These are phyloP conservation scores for Pseudozyma tsukubaensis DNA, from an alignment of 1,284 basidiomycete species.

Conservation along the genomic window DNA sequence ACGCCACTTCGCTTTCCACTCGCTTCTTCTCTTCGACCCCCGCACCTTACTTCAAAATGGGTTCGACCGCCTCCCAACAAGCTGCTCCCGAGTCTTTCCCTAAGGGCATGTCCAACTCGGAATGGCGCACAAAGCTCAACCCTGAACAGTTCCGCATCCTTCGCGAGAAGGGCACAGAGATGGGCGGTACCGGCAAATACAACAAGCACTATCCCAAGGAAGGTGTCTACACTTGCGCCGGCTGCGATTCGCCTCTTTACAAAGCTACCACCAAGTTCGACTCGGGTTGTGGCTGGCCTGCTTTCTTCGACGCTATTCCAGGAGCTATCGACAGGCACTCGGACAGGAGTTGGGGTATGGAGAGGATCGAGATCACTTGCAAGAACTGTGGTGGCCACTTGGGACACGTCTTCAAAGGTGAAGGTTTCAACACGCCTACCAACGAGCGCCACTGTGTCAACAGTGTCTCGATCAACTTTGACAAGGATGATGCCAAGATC, in stretches of 20 bases:
- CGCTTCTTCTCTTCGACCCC: slow-evolving; percentile 27
- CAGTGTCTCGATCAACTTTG: slow-evolving; percentile 84
- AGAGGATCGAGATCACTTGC: slow-evolving; percentile 80
- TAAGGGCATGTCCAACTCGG: slow-evolving; percentile 77
- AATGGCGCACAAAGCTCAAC: slow-evolving; percentile 85
- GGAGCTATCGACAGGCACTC: slow-evolving; percentile 80
- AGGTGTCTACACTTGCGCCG: slow-evolving; percentile 76
- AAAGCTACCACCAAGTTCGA: slow-evolving; percentile 87
- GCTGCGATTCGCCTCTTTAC: slow-evolving; percentile 69
- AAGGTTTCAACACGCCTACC: slow-evolving; percentile 75
- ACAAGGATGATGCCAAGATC: slow-evolving; percentile 72
- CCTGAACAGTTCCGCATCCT: slow-evolving; percentile 90
- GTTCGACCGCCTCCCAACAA: slow-evolving; percentile 39
- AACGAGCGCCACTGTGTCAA: slow-evolving; percentile 80
- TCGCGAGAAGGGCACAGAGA: slow-evolving; percentile 87
- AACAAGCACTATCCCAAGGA: slow-evolving; percentile 75
- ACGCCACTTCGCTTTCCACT: slow-evolving; percentile 2
- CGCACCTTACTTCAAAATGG: slow-evolving; percentile 32
- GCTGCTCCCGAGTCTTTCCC: slow-evolving; percentile 43
- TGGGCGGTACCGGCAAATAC: slow-evolving; percentile 80
- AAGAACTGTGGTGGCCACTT: slow-evolving; percentile 84
- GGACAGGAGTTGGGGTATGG: slow-evolving; percentile 70
- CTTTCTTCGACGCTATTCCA: slow-evolving; percentile 92
- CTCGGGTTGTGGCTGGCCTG: slow-evolving; percentile 96
- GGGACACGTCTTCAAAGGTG: slow-evolving; percentile 92